These are phyloP conservation scores for Furculomyces boomerangus DNA, from an alignment of 371 early-diverging fungal species.

Conservation along the genomic window DNA sequence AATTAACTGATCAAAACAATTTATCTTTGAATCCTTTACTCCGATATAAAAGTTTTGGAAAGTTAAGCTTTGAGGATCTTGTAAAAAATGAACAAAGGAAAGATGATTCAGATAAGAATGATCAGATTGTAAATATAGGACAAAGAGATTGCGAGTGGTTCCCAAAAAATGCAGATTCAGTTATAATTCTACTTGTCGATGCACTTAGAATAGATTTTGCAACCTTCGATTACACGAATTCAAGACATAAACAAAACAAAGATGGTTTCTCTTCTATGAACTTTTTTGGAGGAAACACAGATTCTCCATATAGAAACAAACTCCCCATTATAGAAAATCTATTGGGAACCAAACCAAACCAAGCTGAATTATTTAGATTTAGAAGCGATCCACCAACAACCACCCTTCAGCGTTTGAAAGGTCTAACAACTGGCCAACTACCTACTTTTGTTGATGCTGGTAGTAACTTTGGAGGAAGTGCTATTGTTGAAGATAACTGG, in stretches of 20 bases:
- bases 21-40: background rate
- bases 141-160: too few relatives aligned
- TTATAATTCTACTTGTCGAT: constrained; percentile 69
- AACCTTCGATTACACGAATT: constrained; percentile 14
- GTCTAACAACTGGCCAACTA: constrained; percentile 41
- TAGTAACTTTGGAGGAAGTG: constrained; percentile 72
- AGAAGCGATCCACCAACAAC: constrained; percentile 95
- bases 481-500: constrained; percentile 61
- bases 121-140: too few relatives aligned
- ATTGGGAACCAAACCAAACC: constrained; percentile 29
- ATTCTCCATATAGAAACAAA: constrained; percentile 41
- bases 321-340: constrained; percentile 46
- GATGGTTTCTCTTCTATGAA: background rate
- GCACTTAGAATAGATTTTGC: constrained; percentile 78
- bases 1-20: background rate
- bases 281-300: constrained; percentile 15
- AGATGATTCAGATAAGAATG: too few relatives aligned
- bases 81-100: too few relatives aligned
- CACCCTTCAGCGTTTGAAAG: constrained; percentile 87
- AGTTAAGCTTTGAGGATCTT: too few relatives aligned
- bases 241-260: background rate
- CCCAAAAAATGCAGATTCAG: constrained; percentile 36
- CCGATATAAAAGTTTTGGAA: too few relatives aligned
- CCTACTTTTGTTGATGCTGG: constrained; percentile 77
- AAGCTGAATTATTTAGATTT: constrained; percentile 58